Base-by-base conservation (phyloP, 768 basidiomycete genomes). In the Hypholoma sublateritium region DNA sequence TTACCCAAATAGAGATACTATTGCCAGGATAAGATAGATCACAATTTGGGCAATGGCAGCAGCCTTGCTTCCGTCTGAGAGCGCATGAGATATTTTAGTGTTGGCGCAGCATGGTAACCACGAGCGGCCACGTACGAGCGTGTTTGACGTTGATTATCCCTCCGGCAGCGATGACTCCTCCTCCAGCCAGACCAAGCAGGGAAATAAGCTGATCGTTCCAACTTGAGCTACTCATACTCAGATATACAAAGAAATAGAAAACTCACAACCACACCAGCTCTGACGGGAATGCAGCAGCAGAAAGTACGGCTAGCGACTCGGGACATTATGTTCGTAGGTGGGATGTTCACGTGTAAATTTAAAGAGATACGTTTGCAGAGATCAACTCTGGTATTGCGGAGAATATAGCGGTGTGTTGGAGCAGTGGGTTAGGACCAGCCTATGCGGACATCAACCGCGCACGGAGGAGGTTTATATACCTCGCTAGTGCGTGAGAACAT, bases 251-350 rank as follows among this genome's bases (percentile, higher is more conserved):
- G 28, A 25, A 34, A 35, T 21, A 12, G 28, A 19, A 22, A 70
- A 45, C 80, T 61, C 56, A 80, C 79, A 46, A 80, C 68, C 45
- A 77, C 78, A 46, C 80, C 81, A 43, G 74, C 75, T 60, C 81
- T 69, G 35, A 78, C 77, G 8, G 81, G 79, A 49, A 81, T 73
- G 66, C 80, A 80, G 71, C 77, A 79, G 62, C 78, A 80, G 65
- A 79, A 80, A 37, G 72, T 80, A 61, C 78, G 76, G 48, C 74
- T 72, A 43, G 58, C 60, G 58, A 77, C 72, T 54, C 69, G 65
- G 72, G 75, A 76, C 59, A 59, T 69, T 55, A 53, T 34, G 42
- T 50, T 34, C 53, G 50, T 35, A 46, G 42, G 25, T 58, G 50
- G 55, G 39, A 47, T 54, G 50, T 52, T 37, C 39, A 54, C 13